A percentile compares a stretch with the other conserved stretches of the same genome.
Conservation (phyloP, 352 stramenopile genomes). For the Globisporangium abappressorium region DNA sequence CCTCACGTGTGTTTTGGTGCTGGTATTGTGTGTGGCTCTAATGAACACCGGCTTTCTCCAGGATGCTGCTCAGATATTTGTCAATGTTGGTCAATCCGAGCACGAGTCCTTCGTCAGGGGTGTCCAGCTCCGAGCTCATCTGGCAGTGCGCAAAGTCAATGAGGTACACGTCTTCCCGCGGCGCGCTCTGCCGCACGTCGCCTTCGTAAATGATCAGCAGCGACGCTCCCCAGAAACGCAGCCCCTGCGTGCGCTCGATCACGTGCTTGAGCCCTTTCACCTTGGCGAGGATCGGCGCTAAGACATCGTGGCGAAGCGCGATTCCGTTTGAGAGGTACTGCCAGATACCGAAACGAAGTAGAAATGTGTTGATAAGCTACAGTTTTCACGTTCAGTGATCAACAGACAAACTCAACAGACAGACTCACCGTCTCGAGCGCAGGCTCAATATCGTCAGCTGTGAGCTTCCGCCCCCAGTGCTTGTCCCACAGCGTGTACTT, state of each 20-base stretch:
- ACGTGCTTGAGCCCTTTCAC: conserved; percentile 41
- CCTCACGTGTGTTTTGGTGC: not conserved
- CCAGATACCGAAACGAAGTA: not conserved
- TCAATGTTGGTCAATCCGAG: conserved; percentile 67
- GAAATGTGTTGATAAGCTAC: not conserved
- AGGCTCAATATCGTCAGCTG: conserved; percentile 48
- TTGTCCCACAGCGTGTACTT: conserved; percentile 79
- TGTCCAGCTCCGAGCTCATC: conserved; percentile 46
- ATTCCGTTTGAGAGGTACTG: conserved; percentile 64
- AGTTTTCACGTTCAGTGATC: not conserved
- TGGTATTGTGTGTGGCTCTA: conserved; percentile 1
- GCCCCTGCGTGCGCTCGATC: conserved; percentile 38
- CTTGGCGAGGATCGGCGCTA: conserved; percentile 41
- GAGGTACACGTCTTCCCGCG: conserved; percentile 49
- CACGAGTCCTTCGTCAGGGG: conserved; percentile 61
- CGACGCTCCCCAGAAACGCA: conserved; percentile 76
- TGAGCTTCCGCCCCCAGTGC: conserved; percentile 66
- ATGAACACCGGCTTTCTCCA: conserved; percentile 9
- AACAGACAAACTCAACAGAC: not conserved
- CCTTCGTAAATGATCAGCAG: conserved; percentile 78
- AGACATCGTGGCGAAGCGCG: conserved; percentile 40
- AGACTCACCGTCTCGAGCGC: conserved; percentile 54
- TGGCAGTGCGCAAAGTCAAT: conserved; percentile 84
- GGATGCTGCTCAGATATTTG: conserved; percentile 38
- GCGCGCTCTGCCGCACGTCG: conserved; percentile 27